Evolutionary conservation across 1,284 basidiomycete species (phyloP), one percentile per base, ranked within the genome.

Genomic region (Rhodotorula mucilaginosa): DNA sequence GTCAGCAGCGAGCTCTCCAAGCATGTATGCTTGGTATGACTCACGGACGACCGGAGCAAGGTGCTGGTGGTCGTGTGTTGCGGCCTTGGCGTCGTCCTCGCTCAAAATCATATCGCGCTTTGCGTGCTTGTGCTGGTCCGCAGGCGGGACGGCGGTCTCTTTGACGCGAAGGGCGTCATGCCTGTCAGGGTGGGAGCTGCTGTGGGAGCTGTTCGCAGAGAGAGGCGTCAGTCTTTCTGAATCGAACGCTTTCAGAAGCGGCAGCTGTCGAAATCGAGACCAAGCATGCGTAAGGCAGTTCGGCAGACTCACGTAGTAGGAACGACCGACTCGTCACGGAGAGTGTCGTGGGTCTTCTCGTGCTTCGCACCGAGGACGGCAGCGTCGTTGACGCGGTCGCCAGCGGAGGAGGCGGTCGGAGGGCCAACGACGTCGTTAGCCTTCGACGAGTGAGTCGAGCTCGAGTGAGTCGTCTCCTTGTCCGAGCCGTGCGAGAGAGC

Each of bases 21-120:
- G 31, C n/a, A 13, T 18, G 6, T 13, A 60, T 18, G 5, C 15
- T 19, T 16, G 15, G 31, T 4, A 54, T 15, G 13, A 64, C 68
- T 34, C 15, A 73, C 71, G 76, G 2, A 78, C 79, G 44, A 80
- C 79, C 3, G 79, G 72, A 18, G 78, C 78, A 21, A 81, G 77
- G 75, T 81, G 80, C 78, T 81, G 74, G 58, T 80, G 80, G 67
- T 80, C 79, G 78, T 81, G 80, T 21, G 75, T 39, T 15, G 74
- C 78, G 1, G 76, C 76, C 70, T 79, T 74, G 59, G 80, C 80
- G 29, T 64, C 68, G 1, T 48, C 29, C 58, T 75, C 62, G 51
- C 39, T 56, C 26, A 74, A 60, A 29, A 66, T 23, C 39, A 63
- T 58, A 39, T 68, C 64, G 18, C 52, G 44, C 8, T 18, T 26